Percentiles rank a stretch among this genome's conserved stretches.
Conservation (phyloP, 2,329 filamentous ascomycete genomes). For the Paramyrothecium sp. region DNA sequence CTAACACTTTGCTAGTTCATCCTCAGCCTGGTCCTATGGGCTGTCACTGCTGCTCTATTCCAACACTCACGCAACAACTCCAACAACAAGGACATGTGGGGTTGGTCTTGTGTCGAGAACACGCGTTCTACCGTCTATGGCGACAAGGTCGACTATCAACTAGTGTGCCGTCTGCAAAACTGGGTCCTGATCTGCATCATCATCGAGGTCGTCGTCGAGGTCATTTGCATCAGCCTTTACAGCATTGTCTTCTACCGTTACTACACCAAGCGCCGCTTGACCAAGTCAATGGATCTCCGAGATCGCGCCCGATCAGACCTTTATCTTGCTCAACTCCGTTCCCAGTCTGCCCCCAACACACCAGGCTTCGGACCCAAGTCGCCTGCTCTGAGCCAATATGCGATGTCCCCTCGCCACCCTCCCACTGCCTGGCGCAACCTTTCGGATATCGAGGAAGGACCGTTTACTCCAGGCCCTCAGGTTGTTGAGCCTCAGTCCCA, state of each 20-base stretch:
- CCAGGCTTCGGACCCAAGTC: slow-evolving; percentile 79
- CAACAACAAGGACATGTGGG: slow-evolving; percentile 89
- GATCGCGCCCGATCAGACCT: slow-evolving; percentile 93
- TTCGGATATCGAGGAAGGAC: slow-evolving; percentile 42
- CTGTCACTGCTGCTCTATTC: slow-evolving; percentile 77
- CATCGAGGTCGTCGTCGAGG: slow-evolving; percentile 92
- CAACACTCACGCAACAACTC: slow-evolving; percentile 71
- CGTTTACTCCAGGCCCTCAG: slow-evolving; percentile 54
- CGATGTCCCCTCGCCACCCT: slow-evolving; percentile 61
- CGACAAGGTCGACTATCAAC: slow-evolving; percentile 80
- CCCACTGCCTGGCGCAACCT: slow-evolving; percentile 54
- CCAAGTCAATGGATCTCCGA: slow-evolving; percentile 94
- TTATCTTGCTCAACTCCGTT: slow-evolving; percentile 82
- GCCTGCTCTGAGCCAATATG: slow-evolving; percentile 45
- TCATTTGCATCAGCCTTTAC: slow-evolving; percentile 90
- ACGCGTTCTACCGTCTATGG: slow-evolving; percentile 73
- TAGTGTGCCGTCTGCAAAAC: slow-evolving; percentile 89
- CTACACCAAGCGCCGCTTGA: slow-evolving; percentile 92
- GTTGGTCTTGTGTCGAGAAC: slow-evolving; percentile 95
- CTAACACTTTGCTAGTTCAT: slow-evolving; percentile 57
- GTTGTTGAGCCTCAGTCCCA: slow-evolving; percentile 63
- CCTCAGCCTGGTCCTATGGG: slow-evolving; percentile 91
- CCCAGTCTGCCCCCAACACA: slow-evolving; percentile 91
- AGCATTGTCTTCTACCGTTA: slow-evolving; percentile 95
- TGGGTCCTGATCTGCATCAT: slow-evolving; percentile 96